Evolutionary conservation across 257 asterid genomes (phyloP).

Genomic region (Gardenia jasminoides): DNA sequence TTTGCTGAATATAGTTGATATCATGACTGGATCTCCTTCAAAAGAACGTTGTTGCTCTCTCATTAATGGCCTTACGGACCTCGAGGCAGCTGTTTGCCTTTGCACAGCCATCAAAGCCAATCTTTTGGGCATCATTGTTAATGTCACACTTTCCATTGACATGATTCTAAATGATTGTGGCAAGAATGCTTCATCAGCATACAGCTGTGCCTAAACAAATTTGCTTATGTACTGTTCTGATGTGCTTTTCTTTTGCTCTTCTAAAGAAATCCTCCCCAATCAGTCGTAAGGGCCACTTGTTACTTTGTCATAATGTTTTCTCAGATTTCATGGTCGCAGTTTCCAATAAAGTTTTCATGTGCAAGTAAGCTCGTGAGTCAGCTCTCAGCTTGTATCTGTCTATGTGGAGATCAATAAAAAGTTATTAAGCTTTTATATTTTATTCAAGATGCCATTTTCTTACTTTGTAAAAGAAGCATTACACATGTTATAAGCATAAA

Average conservation of each 20-base stretch:
- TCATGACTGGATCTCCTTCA: conserved; percentile 42
- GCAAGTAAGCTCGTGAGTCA: conserved; percentile 1
- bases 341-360: not conserved
- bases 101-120: conserved; percentile 67
- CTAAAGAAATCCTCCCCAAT: not conserved
- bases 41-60: conserved; percentile 44
- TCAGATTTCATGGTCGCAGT: not conserved
- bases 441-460: not conserved
- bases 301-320: not conserved
- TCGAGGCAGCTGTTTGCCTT: conserved; percentile 56
- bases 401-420: not conserved
- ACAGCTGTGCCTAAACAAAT: conserved; percentile 33
- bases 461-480: not conserved
- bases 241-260: not conserved
- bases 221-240: not conserved
- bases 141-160: conserved; percentile 46
- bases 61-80: conserved; percentile 34
- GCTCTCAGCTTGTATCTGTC: conserved; percentile 8
- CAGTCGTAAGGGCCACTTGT: not conserved
- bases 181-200: conserved; percentile 45
- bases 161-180: conserved; percentile 49
- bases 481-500: not conserved
- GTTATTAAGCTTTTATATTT: not conserved
- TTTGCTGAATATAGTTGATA: conserved; percentile 37
- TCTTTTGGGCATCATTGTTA: conserved; percentile 53